Base-by-base conservation (phyloP, 2,329 filamentous ascomycete genomes). In the Penicillium janthinellum region DNA sequence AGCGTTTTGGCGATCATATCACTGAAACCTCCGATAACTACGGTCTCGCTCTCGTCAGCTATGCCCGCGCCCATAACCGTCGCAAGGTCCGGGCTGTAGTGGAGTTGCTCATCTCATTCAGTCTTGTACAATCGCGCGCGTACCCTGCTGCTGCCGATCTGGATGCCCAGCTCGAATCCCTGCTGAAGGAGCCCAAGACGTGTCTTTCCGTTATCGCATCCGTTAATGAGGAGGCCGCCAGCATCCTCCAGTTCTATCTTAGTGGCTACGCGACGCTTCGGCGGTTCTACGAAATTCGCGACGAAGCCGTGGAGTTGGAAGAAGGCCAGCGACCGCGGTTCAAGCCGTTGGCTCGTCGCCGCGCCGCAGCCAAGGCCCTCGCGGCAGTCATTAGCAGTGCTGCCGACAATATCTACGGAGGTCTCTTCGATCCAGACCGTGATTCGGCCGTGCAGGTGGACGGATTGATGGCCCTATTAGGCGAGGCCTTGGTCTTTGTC, bases 261-360 rank as follows among this genome's bases (percentile, higher is more conserved):
- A 95, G 91, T 73, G 94, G 94, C 22, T 98, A 98, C 71, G 94
- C 93, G 22, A 96, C 92, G 0, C 82, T 98, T 20, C 90, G 94
- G 38, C 89, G 88, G 66, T 97, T 94, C 79, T 98, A 96, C 75
- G 89, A 93, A 63, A 84, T 93, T n/a, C 87, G 94, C 51, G 94
- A 98, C 70, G 84, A 86, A 68, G 81, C 83, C n/a, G 64, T 82
- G 4, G 63, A 75, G 5, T 62, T 76, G 10, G 61, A 70, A 47
- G 71, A 77, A 25, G 75, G 73, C 31, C 67, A 75, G 56, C 79
- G 76, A 51, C 76, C 80, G 5, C 76, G 73, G 22, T 77, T 83
- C 60, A 77, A 80, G 59, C 83, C 87, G 0, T 78, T 88, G 22
- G 81, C 84, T 12, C 81, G 88, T 20, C 90, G 88, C 65, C 85